Percentiles rank a stretch among this genome's conserved stretches.
These are phyloP conservation scores for Agapanthus africanus DNA, from an alignment of 106 monocot species.

Conservation along the genomic window DNA sequence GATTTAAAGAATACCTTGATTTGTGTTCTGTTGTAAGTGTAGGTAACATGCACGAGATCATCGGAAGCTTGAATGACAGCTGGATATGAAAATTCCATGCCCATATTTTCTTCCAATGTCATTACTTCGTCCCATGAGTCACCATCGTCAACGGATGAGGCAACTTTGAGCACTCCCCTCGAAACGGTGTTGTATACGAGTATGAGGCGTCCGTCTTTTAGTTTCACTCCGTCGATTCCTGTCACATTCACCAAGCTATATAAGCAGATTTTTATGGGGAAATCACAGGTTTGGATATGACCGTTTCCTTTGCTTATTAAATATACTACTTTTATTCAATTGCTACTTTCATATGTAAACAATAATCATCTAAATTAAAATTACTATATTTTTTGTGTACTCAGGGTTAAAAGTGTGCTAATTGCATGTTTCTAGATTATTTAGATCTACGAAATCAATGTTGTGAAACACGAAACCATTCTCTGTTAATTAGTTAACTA, in stretches of 20 bases:
- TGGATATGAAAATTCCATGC: constrained; percentile 94
- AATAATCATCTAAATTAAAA: no score
- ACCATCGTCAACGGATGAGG: constrained; percentile 63
- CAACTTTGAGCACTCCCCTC: constrained; percentile 72
- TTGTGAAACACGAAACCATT: no score
- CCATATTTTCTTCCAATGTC: constrained; percentile 60
- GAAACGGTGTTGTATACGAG: constrained; percentile 74
- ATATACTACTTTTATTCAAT: no score
- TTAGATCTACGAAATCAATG: no score
- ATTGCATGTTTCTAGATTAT: no score
- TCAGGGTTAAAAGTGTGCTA: no score
- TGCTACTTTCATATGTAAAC: no score
- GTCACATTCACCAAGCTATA: background rate
- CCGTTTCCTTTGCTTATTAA: no score
- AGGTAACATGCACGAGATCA: constrained; percentile 66
- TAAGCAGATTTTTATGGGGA: background rate
- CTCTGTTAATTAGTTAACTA: no score
- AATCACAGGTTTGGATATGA: background rate
- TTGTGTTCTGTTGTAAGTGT: constrained; percentile 94
- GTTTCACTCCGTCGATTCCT: constrained; percentile 88
- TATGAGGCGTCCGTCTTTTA: constrained; percentile 65
- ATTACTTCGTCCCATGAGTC: constrained; percentile 71
- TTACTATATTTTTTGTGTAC: background rate
- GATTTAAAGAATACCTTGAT: constrained; percentile 56
- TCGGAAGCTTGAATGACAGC: constrained; percentile 67